Percentiles rank a stretch among this genome's conserved stretches.
Conservation (phyloP, 2,329 filamentous ascomycete genomes). For the Alternaria sp. region DNA sequence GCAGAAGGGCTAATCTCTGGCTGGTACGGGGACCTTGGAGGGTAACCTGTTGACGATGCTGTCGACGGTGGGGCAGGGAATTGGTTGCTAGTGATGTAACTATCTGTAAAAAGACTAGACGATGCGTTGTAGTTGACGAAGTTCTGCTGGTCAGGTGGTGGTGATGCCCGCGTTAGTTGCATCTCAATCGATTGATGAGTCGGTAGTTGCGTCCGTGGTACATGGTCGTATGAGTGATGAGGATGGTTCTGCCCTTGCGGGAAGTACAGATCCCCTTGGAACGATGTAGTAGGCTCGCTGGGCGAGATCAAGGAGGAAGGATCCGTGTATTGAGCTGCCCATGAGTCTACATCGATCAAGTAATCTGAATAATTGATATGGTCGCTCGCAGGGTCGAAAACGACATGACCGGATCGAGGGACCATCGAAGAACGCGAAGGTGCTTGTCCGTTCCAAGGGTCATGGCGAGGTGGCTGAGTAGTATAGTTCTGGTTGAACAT, state of each 20-base stretch:
- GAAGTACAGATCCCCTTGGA: constrained; percentile 35
- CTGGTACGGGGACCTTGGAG: constrained; percentile 31
- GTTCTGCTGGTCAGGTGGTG: constrained; percentile 34
- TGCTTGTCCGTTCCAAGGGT: constrained; percentile 45
- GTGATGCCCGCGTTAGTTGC: constrained; percentile 34
- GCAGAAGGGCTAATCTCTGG: constrained; percentile 38
- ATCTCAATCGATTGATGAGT: constrained; percentile 34
- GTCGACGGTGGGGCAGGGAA: constrained; percentile 33
- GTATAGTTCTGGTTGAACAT: constrained; percentile 35
- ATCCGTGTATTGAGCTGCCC: constrained; percentile 39
- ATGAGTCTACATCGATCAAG: constrained; percentile 33
- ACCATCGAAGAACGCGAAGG: constrained; percentile 38
- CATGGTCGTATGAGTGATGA: constrained; percentile 24
- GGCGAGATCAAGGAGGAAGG: constrained; percentile 40
- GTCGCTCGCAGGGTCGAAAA: constrained; percentile 46
- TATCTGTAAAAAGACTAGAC: constrained; percentile 37
- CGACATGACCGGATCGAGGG: constrained; percentile 37
- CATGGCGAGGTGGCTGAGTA: constrained; percentile 36
- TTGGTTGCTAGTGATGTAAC: constrained; percentile 31
- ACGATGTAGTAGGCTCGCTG: constrained; percentile 35
- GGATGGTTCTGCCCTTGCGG: constrained; percentile 24
- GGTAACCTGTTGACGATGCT: constrained; percentile 31
- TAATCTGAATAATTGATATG: constrained; percentile 31
- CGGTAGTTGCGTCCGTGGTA: constrained; percentile 21
- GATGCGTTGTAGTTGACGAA: constrained; percentile 41